Evolutionary conservation across 2,329 filamentous ascomycete species (phyloP), one percentile per base, ranked within the genome.

Genomic region (Metarhizium brunneum): DNA sequence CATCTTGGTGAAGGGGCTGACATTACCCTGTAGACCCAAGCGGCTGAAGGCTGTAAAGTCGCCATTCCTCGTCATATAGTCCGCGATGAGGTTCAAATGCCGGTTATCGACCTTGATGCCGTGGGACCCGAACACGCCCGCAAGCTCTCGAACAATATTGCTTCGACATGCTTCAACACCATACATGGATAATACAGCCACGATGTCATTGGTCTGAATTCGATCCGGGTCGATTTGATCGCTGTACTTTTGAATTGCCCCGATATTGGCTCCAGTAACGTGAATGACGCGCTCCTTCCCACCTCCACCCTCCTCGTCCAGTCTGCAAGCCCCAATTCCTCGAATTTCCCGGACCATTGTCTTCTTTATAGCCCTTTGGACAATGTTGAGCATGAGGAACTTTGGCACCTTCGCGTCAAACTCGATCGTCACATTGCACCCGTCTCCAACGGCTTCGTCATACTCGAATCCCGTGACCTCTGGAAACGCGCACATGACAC

Each of bases 1-100:
- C 92, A 97, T 97, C 80, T 97, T 97, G 73, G 94, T 92, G 64
- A 99, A 92, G 0, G 94, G 91, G 62, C 86, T 92, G 32, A 92
- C 86, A 65, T 90, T 92, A 61, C 88, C 85, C 67, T 84, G 85
- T 58, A 99, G 77, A 1, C 92, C 94, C 67, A 89, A 95, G 51
- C 94, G 87, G 73, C 90, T 96, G 75, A 99, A 99, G 1, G 94
- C 86, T 50, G 85, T 88, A 74, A 95, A 99, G 2, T 84, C 85
- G 61, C 94, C 94, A 57, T 85, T 86, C 54, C 92, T 83, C n/a
- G 94, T 99, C 94, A 99, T 99, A 70, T 90, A 90, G 70, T 99
- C 94, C 50, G 88, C 92, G 64, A 99, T 97, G 62, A 99, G 80
- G 73, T 94, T 96, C 62, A 99, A 74, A 75, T 99, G 95, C 54